Base-by-base conservation (phyloP, 1,139 yeast genomes). In the Taphrina flavorubra region DNA sequence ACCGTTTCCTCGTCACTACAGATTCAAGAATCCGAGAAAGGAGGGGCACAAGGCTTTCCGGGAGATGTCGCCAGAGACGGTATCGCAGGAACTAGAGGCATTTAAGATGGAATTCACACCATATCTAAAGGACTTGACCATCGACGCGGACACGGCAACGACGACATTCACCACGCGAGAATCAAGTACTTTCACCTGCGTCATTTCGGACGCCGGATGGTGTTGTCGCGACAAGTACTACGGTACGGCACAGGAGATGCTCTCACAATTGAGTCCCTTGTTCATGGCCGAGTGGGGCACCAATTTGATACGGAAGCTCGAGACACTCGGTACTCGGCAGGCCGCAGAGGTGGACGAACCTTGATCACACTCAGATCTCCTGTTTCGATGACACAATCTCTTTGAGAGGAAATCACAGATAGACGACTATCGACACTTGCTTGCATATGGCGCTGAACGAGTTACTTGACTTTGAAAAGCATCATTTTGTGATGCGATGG, bases 171-270 rank as follows among this genome's bases (percentile, higher is more conserved):
- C 31, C 53, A 58, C 53, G 39, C 62, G 62, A 7, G 62, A 58
- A 31, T 13, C 18, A 44, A 40, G 20, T 1, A 25, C 37, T 36
- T 44, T 25, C 31, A 25, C 39, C 6, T 42, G 53, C 16, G 10
- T 11, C 51, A 40, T 58, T n/a, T 36, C 42, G 40, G 62, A 58
- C 31, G 62, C 62, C 37, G 62, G 62, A n/a, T 58, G 62, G 62
- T 31, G 34, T n/a, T 25, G 42, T 39, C 42, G 34, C 11, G 49
- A 56, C 2, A 42, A n/a, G 25, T 58, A 58, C 40, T 44, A 58
- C 44, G 40, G 49, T 42, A 58, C 62, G 25, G 25, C 53, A 5
- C 62, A 58, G 25, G 62, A 58, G 31, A 58, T 58, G 62, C 36
- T 58, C 20, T n/a, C 53, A 11, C 47, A 42, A n/a, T 10, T 58